Percentiles rank a stretch among this genome's conserved stretches.
Evolutionary conservation across 2,329 filamentous ascomycete genomes (phyloP).

Genomic region (Neospermospora avenae): DNA sequence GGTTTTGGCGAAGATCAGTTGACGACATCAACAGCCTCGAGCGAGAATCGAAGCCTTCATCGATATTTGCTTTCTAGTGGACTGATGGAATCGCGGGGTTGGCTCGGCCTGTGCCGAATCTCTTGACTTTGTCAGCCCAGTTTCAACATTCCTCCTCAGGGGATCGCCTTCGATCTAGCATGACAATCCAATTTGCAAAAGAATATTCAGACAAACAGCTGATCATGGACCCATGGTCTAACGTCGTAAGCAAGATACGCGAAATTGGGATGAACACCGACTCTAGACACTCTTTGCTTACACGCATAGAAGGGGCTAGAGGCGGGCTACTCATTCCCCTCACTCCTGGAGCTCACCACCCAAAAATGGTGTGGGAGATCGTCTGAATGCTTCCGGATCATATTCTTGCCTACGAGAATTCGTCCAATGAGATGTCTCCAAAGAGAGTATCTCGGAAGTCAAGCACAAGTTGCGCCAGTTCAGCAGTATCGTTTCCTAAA

Average conservation of each 20-base stretch:
- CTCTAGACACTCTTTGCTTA: background rate
- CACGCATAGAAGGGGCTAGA: constrained; percentile 7
- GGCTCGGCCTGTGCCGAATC: constrained; percentile 15
- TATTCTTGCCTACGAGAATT: constrained; percentile 15
- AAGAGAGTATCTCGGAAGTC: background rate
- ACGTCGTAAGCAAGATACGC: background rate
- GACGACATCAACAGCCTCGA: constrained; percentile 1
- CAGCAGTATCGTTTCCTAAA: constrained; percentile 20
- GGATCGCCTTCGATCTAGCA: background rate
- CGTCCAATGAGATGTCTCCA: constrained; percentile 9
- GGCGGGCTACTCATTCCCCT: constrained; percentile 8
- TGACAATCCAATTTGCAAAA: background rate
- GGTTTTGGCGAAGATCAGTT: constrained; percentile 8
- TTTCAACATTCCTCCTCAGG: background rate
- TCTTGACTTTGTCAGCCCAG: background rate
- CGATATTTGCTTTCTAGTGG: constrained; percentile 10
- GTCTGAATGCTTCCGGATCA: constrained; percentile 15
- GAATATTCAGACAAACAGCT: constrained; percentile 14
- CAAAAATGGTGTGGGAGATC: constrained; percentile 4
- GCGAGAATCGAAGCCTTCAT: background rate
- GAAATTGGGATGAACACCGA: background rate
- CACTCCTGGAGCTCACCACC: background rate
- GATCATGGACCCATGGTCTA: background rate
- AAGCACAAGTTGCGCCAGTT: constrained; percentile 7
- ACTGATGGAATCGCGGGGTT: constrained; percentile 7